phyloP scores from a whole-genome alignment of 352 stramenopile species.

The Phytophthora nicotianae region DNA sequence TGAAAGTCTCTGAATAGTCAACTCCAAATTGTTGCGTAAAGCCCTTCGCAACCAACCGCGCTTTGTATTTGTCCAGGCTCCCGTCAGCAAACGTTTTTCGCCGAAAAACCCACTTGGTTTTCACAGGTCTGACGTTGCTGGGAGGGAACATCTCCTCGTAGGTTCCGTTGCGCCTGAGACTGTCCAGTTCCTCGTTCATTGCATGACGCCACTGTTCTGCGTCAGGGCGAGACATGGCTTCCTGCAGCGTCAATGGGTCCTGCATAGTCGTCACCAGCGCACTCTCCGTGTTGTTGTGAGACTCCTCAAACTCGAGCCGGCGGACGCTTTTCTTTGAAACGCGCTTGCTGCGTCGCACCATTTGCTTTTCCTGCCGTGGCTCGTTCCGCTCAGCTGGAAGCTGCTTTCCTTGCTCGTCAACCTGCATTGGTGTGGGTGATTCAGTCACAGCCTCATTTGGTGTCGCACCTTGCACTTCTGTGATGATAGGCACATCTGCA shows the following conservation, averaged over 20 bases:
- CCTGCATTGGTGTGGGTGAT: too few relatives aligned
- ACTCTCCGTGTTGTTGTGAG: constrained; percentile 1
- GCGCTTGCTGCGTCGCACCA: constrained; percentile 1
- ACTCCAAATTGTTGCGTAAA: constrained; percentile 28
- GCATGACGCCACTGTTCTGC: constrained; percentile 10
- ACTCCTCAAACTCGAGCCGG: constrained; percentile 10
- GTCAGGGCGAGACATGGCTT: constrained; percentile 8
- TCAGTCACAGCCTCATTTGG: too few relatives aligned
- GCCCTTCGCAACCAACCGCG: constrained; percentile 31
- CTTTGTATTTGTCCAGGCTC: constrained; percentile 39
- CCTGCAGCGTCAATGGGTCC: constrained; percentile 7
- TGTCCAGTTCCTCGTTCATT: constrained; percentile 22
- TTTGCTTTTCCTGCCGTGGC: too few relatives aligned
- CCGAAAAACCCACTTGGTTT: constrained; percentile 6
- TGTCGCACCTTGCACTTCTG: too few relatives aligned
- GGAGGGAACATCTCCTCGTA: constrained; percentile 3
- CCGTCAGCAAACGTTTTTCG: constrained; percentile 16
- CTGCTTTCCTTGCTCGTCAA: neutral
- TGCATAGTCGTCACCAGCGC: constrained; percentile 1
- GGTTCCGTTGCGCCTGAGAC: constrained; percentile 18
- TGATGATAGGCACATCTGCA: too few relatives aligned
- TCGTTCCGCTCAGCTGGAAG: too few relatives aligned
- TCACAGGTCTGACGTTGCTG: neutral
- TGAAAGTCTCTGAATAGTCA: constrained; percentile 42
- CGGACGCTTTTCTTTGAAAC: constrained; percentile 6